These are phyloP conservation scores for Chlamydomonas sp. DNA, from an alignment of 139 green algal species.

Conservation along the genomic window DNA sequence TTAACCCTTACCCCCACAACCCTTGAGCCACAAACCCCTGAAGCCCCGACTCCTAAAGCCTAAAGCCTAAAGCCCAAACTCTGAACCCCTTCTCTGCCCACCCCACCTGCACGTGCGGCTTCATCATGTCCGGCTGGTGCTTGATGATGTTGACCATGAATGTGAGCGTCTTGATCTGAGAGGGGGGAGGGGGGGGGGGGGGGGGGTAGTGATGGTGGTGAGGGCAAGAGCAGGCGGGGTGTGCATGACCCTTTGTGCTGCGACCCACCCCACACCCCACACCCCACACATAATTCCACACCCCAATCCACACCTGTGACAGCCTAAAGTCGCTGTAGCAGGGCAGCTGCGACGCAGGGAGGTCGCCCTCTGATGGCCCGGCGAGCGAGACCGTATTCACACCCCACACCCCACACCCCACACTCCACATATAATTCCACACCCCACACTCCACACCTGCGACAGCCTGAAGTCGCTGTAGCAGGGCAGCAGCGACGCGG, in stretches of 20 bases:
- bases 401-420: background rate
- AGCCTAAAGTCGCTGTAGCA: constrained; percentile 22
- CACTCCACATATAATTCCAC: background rate
- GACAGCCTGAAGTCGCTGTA: constrained; percentile 21
- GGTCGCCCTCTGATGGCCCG: constrained; percentile 24
- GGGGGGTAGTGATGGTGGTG: background rate
- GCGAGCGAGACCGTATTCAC: constrained; percentile 37
- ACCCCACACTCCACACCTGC: constrained; percentile 17
- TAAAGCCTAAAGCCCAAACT: no score
- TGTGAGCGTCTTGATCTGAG: background rate
- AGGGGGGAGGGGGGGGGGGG: no score
- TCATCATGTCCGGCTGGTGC: constrained; percentile 3
- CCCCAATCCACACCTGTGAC: constrained; percentile 14
- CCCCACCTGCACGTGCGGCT: no score
- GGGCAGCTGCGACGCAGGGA: constrained; percentile 23
- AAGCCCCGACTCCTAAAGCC: no score
- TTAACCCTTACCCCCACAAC: no score
- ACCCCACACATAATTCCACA: background rate
- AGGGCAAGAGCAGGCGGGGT: no score
- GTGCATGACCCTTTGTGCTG: no score
- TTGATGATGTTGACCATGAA: no score
- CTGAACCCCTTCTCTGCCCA: no score
- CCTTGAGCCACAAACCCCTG: no score
- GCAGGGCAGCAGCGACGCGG: constrained; percentile 20
- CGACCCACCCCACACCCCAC: background rate